A percentile compares a stretch with the other conserved stretches of the same genome.
Conservation (phyloP, 2,329 filamentous ascomycete species). For the Tolypocladium ophioglossoides region DNA sequence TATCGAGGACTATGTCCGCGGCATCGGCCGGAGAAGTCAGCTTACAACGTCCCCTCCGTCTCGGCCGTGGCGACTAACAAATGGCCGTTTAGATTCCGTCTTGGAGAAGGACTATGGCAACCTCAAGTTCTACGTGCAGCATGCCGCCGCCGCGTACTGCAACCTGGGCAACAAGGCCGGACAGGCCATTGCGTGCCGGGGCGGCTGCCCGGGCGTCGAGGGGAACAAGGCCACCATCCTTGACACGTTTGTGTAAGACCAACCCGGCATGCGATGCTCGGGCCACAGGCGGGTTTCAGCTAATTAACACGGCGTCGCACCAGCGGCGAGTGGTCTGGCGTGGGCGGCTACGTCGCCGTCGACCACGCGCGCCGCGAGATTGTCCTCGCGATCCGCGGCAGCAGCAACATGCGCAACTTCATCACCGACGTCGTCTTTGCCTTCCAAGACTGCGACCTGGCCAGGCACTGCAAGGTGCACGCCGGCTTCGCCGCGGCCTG, state of each 20-base stretch:
- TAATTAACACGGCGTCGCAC: slow-evolving; percentile 6
- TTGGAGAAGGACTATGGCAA: slow-evolving; percentile 22
- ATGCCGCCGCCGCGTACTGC: slow-evolving; percentile 42
- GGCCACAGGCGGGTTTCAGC: too few relatives aligned
- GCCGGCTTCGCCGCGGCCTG: slow-evolving; percentile 50
- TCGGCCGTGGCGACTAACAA: neutral
- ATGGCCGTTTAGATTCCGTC: slow-evolving; percentile 6
- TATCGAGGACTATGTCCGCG: slow-evolving; percentile 13
- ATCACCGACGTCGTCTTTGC: slow-evolving; percentile 38
- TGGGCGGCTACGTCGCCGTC: slow-evolving; percentile 39
- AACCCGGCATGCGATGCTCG: neutral
- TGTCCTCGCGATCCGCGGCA: slow-evolving; percentile 51
- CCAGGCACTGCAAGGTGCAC: slow-evolving; percentile 38
- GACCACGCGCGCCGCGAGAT: slow-evolving; percentile 41
- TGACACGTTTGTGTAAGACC: slow-evolving; percentile 27
- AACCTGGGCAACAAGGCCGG: slow-evolving; percentile 32
- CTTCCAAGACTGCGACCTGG: slow-evolving; percentile 17
- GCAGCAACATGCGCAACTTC: slow-evolving; percentile 48
- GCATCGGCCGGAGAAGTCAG: slow-evolving; percentile 24
- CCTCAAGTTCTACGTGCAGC: slow-evolving; percentile 39
- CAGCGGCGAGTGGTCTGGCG: slow-evolving; percentile 31
- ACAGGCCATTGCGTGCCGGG: slow-evolving; percentile 29
- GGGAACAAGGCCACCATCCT: slow-evolving; percentile 31
- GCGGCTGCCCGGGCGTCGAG: slow-evolving; percentile 32
- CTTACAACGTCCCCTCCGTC: too few relatives aligned